Evolutionary conservation across 768 basidiomycete species (phyloP).

Genomic region (Collybia nuda): DNA sequence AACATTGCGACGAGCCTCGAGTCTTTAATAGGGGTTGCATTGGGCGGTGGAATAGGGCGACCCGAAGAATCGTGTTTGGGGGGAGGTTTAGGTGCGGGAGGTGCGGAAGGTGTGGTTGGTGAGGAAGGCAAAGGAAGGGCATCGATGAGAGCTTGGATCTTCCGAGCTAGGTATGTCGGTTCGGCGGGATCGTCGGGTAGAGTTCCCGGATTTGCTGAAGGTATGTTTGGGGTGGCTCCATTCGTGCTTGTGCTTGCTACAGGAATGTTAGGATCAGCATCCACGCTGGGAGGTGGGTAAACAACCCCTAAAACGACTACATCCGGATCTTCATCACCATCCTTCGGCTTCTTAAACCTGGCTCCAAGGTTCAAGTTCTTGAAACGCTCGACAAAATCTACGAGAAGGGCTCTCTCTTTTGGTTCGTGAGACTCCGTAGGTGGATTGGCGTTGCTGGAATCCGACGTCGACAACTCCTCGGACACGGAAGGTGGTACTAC

Average conservation of each 20-base stretch:
- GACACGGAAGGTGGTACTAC: neutral
- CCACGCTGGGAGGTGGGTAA: neutral
- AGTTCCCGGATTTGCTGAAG: neutral
- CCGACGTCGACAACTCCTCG: slow-evolving; percentile 1
- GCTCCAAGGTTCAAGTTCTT: neutral
- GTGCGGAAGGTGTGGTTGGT: neutral
- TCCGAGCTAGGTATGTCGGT: slow-evolving; percentile 45
- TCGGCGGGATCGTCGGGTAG: slow-evolving; percentile 27
- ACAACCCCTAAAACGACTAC: too few species aligned
- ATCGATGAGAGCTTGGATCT: slow-evolving; percentile 52
- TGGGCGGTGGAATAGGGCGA: slow-evolving; percentile 29
- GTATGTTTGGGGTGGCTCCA: neutral
- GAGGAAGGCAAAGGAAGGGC: slow-evolving; percentile 29
- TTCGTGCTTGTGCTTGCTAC: slow-evolving; percentile 4
- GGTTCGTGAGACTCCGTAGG: neutral
- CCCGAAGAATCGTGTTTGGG: slow-evolving; percentile 9
- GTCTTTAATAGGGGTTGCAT: slow-evolving; percentile 38
- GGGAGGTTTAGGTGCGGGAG: neutral
- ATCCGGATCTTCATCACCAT: neutral
- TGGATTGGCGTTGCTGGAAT: neutral
- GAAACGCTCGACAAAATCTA: neutral
- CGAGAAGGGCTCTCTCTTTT: neutral
- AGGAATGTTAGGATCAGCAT: neutral
- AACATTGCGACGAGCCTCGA: slow-evolving; percentile 44
- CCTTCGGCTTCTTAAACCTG: neutral